Evolutionary conservation across 139 green algal genomes (phyloP), one percentile per base, ranked within the genome.

Genomic region (Zygnema circumcarinatum): DNA sequence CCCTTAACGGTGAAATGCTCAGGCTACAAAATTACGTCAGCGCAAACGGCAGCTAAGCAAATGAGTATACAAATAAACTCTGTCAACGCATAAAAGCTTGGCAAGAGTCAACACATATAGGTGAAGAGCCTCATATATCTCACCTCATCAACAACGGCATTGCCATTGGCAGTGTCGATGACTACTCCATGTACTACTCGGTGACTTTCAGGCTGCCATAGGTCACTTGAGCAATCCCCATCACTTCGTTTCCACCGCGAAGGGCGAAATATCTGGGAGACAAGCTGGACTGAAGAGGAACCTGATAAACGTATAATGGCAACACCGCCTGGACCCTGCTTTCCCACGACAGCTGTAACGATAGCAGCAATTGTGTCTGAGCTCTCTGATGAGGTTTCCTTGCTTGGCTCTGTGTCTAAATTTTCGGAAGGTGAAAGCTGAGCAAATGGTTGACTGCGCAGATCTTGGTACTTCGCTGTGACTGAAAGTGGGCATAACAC

Each of bases 281-380:
- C 92, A 22, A 95, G 86, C 0, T 79, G 2, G 7, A 97, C 81
- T 0, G 96, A 95, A 1, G 93, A 90, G 67, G 39, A 79, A 36
- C 96, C 96, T 47, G 94, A 97, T 1, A 98, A 1, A 1, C 96
- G 94, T 56, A 98, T 95, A 84, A 98, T 96, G n/a, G 94, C 93
- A 0, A 98, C 96, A 1, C 94, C 92, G 3, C 95, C 95, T 25
- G 47, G 47, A 47, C 67, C 38, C 39, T 94, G 90, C 33, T 89
- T 80, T n/a, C 53, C 32, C 3, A 76, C 33, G 11, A 90, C 31
- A n/a, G 84, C 84, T 11, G 90, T 93, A 25, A 92, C 90, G 2
- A 93, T 79, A 0, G 84, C 89, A 20, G 78, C 90, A 74, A 93
- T 93, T 36, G 90, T 93, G 78, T 93, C 90, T 29, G 38, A 88